Evolutionary conservation across 305 asterid genomes (phyloP).

Genomic region (Fraxinus platypoda): DNA sequence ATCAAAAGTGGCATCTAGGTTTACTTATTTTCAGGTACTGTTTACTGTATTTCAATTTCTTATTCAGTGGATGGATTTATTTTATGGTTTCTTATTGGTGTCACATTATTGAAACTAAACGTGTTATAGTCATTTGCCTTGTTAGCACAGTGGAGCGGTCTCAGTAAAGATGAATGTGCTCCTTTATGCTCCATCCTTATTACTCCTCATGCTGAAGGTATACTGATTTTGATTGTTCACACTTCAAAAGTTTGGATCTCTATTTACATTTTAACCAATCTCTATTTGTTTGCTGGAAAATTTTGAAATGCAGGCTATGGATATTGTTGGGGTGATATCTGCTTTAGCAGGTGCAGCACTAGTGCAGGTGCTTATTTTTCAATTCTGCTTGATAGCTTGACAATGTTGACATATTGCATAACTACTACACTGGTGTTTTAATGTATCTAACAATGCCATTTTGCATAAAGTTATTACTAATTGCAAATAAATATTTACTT

Average conservation of each 20-base stretch:
- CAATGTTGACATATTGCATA: not conserved
- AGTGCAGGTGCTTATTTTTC: slow-evolving; percentile 71
- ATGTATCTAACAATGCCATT: slow-evolving; percentile 7
- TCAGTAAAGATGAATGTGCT: slow-evolving; percentile 94
- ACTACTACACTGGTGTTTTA: not conserved
- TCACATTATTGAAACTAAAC: slow-evolving; percentile 39
- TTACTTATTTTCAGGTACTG: slow-evolving; percentile 82
- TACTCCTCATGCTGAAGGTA: slow-evolving; percentile 80
- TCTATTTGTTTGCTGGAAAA: slow-evolving; percentile 21
- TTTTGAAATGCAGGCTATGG: slow-evolving; percentile 70
- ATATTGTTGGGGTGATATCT: slow-evolving; percentile 76
- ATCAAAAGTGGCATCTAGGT: slow-evolving; percentile 94
- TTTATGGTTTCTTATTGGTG: slow-evolving; percentile 16
- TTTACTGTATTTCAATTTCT: slow-evolving; percentile 11
- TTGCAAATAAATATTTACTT: not conserved
- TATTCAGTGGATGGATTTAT: slow-evolving; percentile 6
- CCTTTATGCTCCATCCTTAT: slow-evolving; percentile 80
- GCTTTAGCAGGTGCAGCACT: slow-evolving; percentile 89
- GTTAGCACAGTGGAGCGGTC: slow-evolving; percentile 89
- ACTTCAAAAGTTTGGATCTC: slow-evolving; percentile 8
- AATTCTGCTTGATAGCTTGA: slow-evolving; percentile 7
- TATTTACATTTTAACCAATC: slow-evolving; percentile 20
- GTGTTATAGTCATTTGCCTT: slow-evolving; percentile 40
- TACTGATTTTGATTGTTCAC: slow-evolving; percentile 5
- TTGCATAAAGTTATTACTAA: not conserved